Base-by-base conservation (phyloP, 371 early-diverging fungal genomes). In the Lichtheimia ramosa region DNA sequence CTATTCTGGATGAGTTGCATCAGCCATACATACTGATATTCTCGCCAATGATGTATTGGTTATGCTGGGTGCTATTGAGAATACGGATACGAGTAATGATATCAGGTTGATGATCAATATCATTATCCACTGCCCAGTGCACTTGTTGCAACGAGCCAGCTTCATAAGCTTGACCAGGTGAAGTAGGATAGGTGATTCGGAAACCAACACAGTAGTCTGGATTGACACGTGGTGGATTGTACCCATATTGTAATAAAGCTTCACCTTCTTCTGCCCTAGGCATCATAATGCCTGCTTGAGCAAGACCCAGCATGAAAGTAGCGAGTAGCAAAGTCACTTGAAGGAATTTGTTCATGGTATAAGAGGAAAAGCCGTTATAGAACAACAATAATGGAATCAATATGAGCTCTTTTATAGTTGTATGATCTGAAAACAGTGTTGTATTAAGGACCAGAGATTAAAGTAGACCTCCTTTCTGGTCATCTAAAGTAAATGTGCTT, bases 181-280 rank as follows among this genome's bases (percentile, higher is more conserved):
- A 56, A 2, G 62, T 61, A 6, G 70, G 70, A 43, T 65, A 63
- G 16, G 66, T 66, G 43, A 70, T 70, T 23, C 53, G 59, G 56
- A 70, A 63, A 63, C 80, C 80, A 24, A 58, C 54, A 48, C 80
- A 80, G 43, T 76, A 71, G 5, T 73, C 77, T 13, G 80, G 80
- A 24, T 80, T 80, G 13, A 71, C 66, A 46, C 80, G 80, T 27
- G 80, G 80, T 20, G 80, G 80, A 40, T 76, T 76, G 51, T 76
- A 74, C 16, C 80, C 80, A 50, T 64, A 76, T 43, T 61, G 59
- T 66, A 76, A 63, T 34, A 80, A 52, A 2, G 73, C 73, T 50
- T 80, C 75, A 23, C 70, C 73, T 0, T 28, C 23, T 58, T 78
- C 75, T 14, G 56, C 56, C n/a, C 56, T 16, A n/a, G 46, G 56